Percentiles rank a stretch among this genome's conserved stretches.
Conservation (phyloP, 2,329 filamentous ascomycete species). For the Pseudogymnoascus sp. region DNA sequence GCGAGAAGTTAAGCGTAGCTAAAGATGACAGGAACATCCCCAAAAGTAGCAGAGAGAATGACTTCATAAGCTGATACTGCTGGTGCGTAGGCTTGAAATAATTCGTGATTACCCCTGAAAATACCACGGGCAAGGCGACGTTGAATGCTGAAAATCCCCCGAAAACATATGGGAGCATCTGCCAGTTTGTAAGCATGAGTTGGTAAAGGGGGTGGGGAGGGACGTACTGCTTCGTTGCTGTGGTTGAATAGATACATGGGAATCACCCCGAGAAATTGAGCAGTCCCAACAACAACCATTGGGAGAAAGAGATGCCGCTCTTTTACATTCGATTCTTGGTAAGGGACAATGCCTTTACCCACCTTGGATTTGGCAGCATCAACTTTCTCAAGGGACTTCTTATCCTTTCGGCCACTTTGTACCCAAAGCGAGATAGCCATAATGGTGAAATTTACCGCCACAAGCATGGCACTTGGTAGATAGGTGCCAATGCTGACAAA, state of each 20-base stretch:
- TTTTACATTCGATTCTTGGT: conserved; percentile 19
- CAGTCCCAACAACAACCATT: conserved; percentile 60
- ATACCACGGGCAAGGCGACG: conserved; percentile 46
- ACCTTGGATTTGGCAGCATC: conserved; percentile 10
- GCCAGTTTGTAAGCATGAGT: background rate
- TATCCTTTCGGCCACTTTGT: conserved; percentile 56
- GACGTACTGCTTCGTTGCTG: conserved; percentile 10
- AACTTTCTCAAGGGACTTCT: conserved; percentile 9
- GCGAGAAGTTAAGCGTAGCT: conserved; percentile 91
- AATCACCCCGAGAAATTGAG: conserved; percentile 70
- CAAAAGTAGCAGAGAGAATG: conserved; percentile 83
- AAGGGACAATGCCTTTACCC: conserved; percentile 21
- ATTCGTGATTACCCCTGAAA: conserved; percentile 48
- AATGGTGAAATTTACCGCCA: conserved; percentile 91
- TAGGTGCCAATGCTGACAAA: conserved; percentile 99
- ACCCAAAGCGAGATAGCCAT: conserved; percentile 94
- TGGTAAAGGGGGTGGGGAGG: background rate
- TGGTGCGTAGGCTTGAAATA: conserved; percentile 52
- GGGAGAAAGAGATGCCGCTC: conserved; percentile 62
- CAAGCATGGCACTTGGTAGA: conserved; percentile 91
- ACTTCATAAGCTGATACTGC: conserved; percentile 74
- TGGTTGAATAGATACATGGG: conserved; percentile 86
- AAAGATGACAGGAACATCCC: conserved; percentile 89
- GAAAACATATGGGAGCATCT: conserved; percentile 58
- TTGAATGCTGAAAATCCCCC: conserved; percentile 54